Conservation (phyloP, 768 basidiomycete species). For the Russula ochroleuca region DNA sequence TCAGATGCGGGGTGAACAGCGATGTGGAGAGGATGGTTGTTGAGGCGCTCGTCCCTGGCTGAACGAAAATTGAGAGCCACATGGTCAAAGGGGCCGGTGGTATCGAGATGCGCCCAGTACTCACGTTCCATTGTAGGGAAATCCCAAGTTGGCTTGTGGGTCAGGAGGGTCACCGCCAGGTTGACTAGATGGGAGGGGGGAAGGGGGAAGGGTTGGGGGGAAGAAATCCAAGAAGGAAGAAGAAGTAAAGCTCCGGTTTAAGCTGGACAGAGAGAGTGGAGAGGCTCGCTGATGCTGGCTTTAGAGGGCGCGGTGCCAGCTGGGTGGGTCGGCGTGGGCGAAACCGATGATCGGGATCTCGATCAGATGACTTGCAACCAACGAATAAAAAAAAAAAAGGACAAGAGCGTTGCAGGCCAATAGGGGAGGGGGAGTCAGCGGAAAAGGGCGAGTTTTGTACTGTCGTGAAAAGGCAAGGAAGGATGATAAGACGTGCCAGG, state of each 20-base stretch:
- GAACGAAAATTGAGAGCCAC: background rate
- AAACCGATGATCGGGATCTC: slow-evolving; percentile 30
- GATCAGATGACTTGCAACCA: slow-evolving; percentile 22
- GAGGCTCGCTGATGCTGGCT: slow-evolving; percentile 17
- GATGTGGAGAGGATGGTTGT: slow-evolving; percentile 4
- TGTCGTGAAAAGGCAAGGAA: slow-evolving; percentile 13
- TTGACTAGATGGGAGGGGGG: slow-evolving; percentile 10
- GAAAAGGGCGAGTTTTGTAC: slow-evolving; percentile 14
- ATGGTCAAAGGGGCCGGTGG: background rate
- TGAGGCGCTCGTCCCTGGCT: slow-evolving; percentile 26
- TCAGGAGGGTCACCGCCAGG: slow-evolving; percentile 27
- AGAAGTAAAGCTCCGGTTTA: slow-evolving; percentile 19
- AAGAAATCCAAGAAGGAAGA: slow-evolving; percentile 2
- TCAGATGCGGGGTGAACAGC: slow-evolving; percentile 4
- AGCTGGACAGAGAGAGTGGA: slow-evolving; percentile 19
- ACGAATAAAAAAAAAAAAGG: slow-evolving; percentile 10
- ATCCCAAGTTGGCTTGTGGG: slow-evolving; percentile 25
- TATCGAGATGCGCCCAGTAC: slow-evolving; percentile 1
- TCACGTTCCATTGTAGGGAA: slow-evolving; percentile 28
- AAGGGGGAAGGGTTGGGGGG: slow-evolving; percentile 1
- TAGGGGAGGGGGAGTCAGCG: slow-evolving; percentile 17
- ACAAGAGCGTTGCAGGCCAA: slow-evolving; percentile 13
- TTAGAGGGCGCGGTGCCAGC: slow-evolving; percentile 17
- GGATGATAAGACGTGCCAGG: slow-evolving; percentile 23
- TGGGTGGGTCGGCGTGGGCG: slow-evolving; percentile 21